Conservation (phyloP, 2,329 filamentous ascomycete species). For the Plectosphaerella cucumerina region DNA sequence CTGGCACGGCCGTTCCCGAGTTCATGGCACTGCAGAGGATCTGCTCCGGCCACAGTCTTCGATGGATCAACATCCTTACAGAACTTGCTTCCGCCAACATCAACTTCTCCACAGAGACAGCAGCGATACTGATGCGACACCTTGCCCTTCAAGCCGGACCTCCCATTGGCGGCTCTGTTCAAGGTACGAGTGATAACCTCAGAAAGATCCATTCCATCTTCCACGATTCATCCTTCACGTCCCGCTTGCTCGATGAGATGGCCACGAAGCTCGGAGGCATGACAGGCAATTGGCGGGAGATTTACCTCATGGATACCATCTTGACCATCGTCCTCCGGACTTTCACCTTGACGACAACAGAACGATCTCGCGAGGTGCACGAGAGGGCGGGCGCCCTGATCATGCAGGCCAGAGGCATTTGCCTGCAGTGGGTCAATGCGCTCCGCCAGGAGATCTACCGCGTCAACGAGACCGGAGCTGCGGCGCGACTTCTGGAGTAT, state of each 20-base stretch:
- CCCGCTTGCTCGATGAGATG: slow-evolving; percentile 42
- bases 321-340: slow-evolving; percentile 44
- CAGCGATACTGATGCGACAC: slow-evolving; percentile 43
- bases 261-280: slow-evolving; percentile 37
- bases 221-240: slow-evolving; percentile 43
- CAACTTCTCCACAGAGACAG: slow-evolving; percentile 54
- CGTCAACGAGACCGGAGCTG: slow-evolving; percentile 28
- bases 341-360: slow-evolving; percentile 15
- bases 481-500: slow-evolving; percentile 36
- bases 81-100: slow-evolving; percentile 51
- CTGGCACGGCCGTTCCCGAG: slow-evolving; percentile 43
- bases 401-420: slow-evolving; percentile 32
- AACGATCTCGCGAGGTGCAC: slow-evolving; percentile 5
- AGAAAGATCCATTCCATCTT: slow-evolving; percentile 47
- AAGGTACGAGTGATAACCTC: slow-evolving; percentile 19
- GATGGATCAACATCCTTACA: slow-evolving; percentile 45
- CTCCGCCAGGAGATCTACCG: slow-evolving; percentile 41
- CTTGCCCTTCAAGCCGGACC: slow-evolving; percentile 55
- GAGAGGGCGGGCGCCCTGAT: slow-evolving; percentile 29
- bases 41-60: slow-evolving; percentile 36
- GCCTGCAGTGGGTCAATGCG: slow-evolving; percentile 42
- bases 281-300: slow-evolving; percentile 54
- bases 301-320: slow-evolving; percentile 51
- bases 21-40: slow-evolving; percentile 47
- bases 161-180: not conserved